Conservation (phyloP, 306 rosid species). For the Inga leiocalycina region DNA sequence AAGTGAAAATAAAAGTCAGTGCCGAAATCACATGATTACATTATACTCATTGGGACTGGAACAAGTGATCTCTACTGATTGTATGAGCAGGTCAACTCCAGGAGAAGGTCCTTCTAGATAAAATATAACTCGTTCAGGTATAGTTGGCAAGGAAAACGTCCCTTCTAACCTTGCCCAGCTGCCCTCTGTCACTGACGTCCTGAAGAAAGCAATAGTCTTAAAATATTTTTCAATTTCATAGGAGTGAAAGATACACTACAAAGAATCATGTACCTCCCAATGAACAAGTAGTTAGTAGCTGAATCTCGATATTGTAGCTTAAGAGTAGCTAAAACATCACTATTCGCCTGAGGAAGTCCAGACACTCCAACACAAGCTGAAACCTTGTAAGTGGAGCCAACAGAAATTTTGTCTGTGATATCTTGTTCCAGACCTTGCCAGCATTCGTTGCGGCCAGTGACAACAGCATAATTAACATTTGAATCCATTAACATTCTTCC, state of each 20-base stretch:
- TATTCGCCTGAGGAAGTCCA: conserved; percentile 55
- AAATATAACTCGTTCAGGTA: conserved; percentile 63
- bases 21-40: conserved; percentile 40
- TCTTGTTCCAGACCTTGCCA: conserved; percentile 99
- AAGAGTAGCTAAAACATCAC: conserved; percentile 83
- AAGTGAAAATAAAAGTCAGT: conserved; percentile 5
- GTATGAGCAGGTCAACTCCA: conserved; percentile 73
- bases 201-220: conserved; percentile 43
- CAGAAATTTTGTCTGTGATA: conserved; percentile 59
- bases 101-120: conserved; percentile 95
- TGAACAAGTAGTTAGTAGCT: conserved; percentile 58
- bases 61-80: conserved; percentile 61
- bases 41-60: conserved; percentile 47
- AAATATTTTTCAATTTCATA: conserved; percentile 9
- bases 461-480: conserved; percentile 59
- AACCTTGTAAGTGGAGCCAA: conserved; percentile 62
- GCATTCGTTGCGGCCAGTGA: conserved; percentile 65
- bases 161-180: conserved; percentile 87
- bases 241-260: conserved; percentile 22
- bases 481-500: conserved; percentile 35
- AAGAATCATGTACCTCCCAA: conserved; percentile 70
- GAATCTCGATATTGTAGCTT: conserved; percentile 64
- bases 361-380: conserved; percentile 82
- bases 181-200: conserved; percentile 65
- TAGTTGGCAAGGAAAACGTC: conserved; percentile 60